Base-by-base conservation (phyloP, 2,329 filamentous ascomycete species). In the Penicillium sp. region DNA sequence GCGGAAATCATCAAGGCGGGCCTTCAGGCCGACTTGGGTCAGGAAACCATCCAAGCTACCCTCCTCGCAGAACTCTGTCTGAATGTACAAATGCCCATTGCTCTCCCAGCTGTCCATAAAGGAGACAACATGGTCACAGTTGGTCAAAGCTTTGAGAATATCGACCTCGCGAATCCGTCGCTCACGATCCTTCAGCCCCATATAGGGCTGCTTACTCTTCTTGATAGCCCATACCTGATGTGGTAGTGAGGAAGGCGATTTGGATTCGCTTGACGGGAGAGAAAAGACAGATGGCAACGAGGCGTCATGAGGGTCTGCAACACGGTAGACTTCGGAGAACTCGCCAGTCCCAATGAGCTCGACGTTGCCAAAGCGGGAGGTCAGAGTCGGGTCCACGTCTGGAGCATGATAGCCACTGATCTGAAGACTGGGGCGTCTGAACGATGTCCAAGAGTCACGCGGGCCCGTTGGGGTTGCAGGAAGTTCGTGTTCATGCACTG, bases 41-140 rank as follows among this genome's bases (percentile, higher is more conserved):
- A 99, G 78, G 66, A 97, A 99, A 13, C 83, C 80, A 66, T 95
- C 87, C 36, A 99, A 75, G 53, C 89, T 95, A 13, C 93, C 93
- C 66, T 95, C 89, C 67, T 96, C 91, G 64, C 93, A 99, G 66
- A 86, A 97, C 65, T 99, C 93, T 0, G 92, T 97, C 74, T 97
- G 92, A 53, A 99, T 97, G 73, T 96, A 99, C 9, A 99, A 80
- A 64, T 92, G 84, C 49, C 81, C 81, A 58, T 88, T 83, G 52
- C 87, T 80, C 70, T 96, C 92, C 93, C 93, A 99, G 66, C 84
- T 86, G 61, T 95, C 84, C 46, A 90, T 77, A 59, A 92, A 87
- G 55, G 88, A 83, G 44, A 99, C 77, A 45, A 97, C 81, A 68
- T 99, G 91, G 63, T 95, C 89, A 47, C 86, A 84, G 50, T 87